These are phyloP conservation scores for Eutrema japonicum DNA, from an alignment of 345 rosid genomes.

Conservation along the genomic window DNA sequence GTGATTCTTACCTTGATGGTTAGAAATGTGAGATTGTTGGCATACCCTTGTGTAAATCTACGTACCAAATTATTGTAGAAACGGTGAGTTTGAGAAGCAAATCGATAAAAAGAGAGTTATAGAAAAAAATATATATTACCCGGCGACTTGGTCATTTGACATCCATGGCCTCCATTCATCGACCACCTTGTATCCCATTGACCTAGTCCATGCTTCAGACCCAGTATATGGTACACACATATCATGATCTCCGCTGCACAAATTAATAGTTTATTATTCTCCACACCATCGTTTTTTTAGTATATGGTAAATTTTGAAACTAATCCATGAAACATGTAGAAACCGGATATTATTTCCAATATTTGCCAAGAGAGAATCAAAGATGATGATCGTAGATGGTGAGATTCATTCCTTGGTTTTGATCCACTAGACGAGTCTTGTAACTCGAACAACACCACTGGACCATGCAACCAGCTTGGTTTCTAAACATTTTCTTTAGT, in stretches of 20 bases:
- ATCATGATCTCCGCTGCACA: slow-evolving; percentile 85
- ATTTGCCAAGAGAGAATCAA: background rate
- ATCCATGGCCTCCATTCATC: slow-evolving; percentile 93
- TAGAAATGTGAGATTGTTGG: slow-evolving; percentile 73
- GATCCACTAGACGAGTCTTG: background rate
- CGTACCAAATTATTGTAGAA: slow-evolving; percentile 12
- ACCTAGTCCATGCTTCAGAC: slow-evolving; percentile 85
- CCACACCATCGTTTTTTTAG: too few relatives aligned
- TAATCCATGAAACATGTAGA: too few relatives aligned
- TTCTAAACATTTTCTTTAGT: background rate
- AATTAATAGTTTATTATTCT: background rate
- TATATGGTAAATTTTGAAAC: too few relatives aligned
- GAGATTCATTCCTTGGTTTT: too few relatives aligned
- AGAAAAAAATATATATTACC: slow-evolving; percentile 49
- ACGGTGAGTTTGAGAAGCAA: background rate
- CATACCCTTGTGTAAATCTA: slow-evolving; percentile 74
- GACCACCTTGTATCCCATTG: slow-evolving; percentile 68
- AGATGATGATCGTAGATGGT: background rate
- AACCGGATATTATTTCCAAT: too few relatives aligned
- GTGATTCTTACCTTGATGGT: slow-evolving; percentile 61
- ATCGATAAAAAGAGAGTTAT: background rate
- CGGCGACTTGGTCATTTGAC: slow-evolving; percentile 67
- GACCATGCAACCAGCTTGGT: background rate
- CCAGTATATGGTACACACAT: slow-evolving; percentile 96
- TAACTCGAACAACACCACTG: background rate